These are phyloP conservation scores for Elsinoe ampelina DNA, from an alignment of 2,329 filamentous ascomycete species.

Conservation along the genomic window DNA sequence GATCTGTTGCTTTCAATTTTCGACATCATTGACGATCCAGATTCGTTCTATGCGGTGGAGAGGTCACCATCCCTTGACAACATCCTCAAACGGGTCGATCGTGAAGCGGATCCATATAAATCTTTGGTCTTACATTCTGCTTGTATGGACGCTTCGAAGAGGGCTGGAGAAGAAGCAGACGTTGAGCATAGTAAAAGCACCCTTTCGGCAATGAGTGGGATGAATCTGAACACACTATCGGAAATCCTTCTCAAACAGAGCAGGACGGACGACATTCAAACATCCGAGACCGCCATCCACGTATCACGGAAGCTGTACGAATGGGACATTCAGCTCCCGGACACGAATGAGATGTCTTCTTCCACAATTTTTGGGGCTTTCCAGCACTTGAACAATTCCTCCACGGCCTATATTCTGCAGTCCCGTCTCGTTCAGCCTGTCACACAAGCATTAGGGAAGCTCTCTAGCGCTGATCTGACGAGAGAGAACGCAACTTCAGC, in stretches of 20 bases:
- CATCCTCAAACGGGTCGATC: slow-evolving; percentile 73
- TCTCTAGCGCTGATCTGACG: background rate
- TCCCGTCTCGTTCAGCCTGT: slow-evolving; percentile 40
- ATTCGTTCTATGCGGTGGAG: slow-evolving; percentile 87
- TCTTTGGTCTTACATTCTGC: slow-evolving; percentile 85
- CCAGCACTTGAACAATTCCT: slow-evolving; percentile 63
- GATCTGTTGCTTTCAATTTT: slow-evolving; percentile 74
- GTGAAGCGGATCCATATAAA: slow-evolving; percentile 79
- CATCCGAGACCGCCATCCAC: slow-evolving; percentile 63
- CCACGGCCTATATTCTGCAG: slow-evolving; percentile 45
- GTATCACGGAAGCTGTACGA: slow-evolving; percentile 76
- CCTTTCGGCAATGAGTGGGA: slow-evolving; percentile 64
- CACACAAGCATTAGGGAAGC: background rate
- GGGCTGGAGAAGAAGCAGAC: slow-evolving; percentile 47
- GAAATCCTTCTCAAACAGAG: slow-evolving; percentile 66
- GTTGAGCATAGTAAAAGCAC: slow-evolving; percentile 57
- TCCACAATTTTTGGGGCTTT: slow-evolving; percentile 71
- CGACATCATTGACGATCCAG: slow-evolving; percentile 87
- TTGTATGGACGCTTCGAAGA: slow-evolving; percentile 77
- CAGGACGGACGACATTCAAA: slow-evolving; percentile 48
- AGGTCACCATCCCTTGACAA: slow-evolving; percentile 67
- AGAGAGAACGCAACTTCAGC: background rate
- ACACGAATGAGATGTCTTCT: slow-evolving; percentile 36
- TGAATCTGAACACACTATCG: slow-evolving; percentile 79
- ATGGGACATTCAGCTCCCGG: slow-evolving; percentile 79